Percentiles rank a stretch among this genome's conserved stretches.
Evolutionary conservation across 208 protist genomes (phyloP).

Genomic region (Porcisia hertigi): DNA sequence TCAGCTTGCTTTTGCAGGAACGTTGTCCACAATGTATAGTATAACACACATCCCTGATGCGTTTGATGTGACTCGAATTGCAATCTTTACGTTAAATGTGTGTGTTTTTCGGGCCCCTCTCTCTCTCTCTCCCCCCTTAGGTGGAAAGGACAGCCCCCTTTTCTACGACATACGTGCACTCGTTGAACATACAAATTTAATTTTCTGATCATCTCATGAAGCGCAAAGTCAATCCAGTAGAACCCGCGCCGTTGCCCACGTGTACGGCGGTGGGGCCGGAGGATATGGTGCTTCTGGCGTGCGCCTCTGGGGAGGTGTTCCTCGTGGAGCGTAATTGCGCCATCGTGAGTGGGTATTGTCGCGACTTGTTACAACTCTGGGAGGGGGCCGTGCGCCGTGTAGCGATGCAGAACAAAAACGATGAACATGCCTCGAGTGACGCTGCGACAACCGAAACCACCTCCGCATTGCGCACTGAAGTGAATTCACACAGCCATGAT

Average conservation of each 20-base stretch:
- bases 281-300: constrained; percentile 51
- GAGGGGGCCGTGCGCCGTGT: constrained; percentile 13
- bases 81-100: too few relatives aligned
- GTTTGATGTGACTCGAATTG: too few relatives aligned
- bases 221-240: constrained; percentile 16
- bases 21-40: too few relatives aligned
- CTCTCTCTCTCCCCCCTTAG: background rate
- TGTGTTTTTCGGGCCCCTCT: background rate
- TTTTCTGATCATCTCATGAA: constrained; percentile 13
- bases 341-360: constrained; percentile 50
- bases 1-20: too few relatives aligned
- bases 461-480: background rate
- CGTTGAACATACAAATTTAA: background rate
- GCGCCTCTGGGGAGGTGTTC: constrained; percentile 41
- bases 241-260: constrained; percentile 21
- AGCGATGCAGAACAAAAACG: background rate
- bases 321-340: constrained; percentile 77
- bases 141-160: too few relatives aligned
- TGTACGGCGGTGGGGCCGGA: constrained; percentile 34
- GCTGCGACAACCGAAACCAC: background rate
- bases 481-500: background rate
- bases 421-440: constrained; percentile 1
- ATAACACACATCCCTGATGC: too few relatives aligned
- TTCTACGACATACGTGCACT: background rate
- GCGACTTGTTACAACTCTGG: constrained; percentile 30